phyloP scores from a whole-genome alignment of 2,329 filamentous ascomycete species.

The Cryphonectria nitschkei region DNA sequence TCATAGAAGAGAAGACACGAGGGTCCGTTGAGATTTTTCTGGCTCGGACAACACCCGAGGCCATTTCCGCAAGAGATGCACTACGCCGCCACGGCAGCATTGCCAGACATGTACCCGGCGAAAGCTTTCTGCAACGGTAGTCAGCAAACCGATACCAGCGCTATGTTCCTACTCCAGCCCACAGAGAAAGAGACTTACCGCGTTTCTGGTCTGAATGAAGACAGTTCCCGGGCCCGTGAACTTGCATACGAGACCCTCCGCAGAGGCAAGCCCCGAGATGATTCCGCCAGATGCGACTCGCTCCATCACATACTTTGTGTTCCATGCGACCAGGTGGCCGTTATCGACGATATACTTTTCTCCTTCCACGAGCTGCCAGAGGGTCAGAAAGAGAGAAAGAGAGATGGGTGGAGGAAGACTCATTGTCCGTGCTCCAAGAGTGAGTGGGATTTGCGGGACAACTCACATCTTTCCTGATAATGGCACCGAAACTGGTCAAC shows the following conservation, averaged over 20 bases:
- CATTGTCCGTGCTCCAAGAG: conserved; percentile 26
- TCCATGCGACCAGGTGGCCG: conserved; percentile 94
- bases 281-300: conserved; percentile 88
- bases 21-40: too few species aligned
- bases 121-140: conserved; percentile 26
- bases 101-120: conserved; percentile 28
- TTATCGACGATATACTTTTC: conserved; percentile 95
- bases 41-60: not conserved
- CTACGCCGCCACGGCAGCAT: conserved; percentile 13
- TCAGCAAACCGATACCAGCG: not conserved
- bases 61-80: not conserved
- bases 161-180: too few species aligned
- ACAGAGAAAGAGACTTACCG: conserved; percentile 51
- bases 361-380: conserved; percentile 57
- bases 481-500: conserved; percentile 92
- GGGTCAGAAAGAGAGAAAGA: conserved; percentile 15
- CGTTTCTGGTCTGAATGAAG: conserved; percentile 90
- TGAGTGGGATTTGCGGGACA: not conserved
- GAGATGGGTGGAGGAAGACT: too few species aligned
- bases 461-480: conserved; percentile 89
- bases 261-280: conserved; percentile 81
- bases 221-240: conserved; percentile 91
- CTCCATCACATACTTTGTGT: conserved; percentile 90
- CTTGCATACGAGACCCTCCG: conserved; percentile 90
- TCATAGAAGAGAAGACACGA: not conserved